These are phyloP conservation scores for Plasmodium inui DNA, from an alignment of 169 alveolate genomes.

Conservation along the genomic window DNA sequence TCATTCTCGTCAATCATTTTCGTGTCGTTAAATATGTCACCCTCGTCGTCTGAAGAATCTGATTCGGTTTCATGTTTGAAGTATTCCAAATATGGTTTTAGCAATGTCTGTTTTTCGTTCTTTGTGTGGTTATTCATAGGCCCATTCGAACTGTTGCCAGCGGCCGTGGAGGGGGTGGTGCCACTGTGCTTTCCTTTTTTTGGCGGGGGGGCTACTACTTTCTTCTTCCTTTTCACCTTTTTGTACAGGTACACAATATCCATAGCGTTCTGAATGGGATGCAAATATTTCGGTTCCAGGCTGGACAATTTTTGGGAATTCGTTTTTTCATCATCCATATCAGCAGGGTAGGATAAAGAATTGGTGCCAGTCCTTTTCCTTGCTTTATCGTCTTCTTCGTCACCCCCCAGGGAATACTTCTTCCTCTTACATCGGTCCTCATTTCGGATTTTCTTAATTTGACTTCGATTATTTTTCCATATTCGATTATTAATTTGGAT, in stretches of 20 bases:
- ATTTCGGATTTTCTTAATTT: constrained; percentile 47
- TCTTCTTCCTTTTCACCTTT: constrained; percentile 27
- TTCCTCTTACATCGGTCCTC: constrained; percentile 25
- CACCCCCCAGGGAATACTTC: constrained; percentile 15
- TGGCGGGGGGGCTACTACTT: background rate
- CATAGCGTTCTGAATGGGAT: constrained; percentile 48
- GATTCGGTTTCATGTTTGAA: constrained; percentile 52
- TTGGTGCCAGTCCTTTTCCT: background rate
- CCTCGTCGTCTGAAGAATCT: constrained; percentile 58
- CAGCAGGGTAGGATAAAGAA: background rate
- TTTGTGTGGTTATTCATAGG: background rate
- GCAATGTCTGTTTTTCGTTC: constrained; percentile 27
- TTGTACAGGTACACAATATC: constrained; percentile 66
- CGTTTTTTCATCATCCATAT: constrained; percentile 5
- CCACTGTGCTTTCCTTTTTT: constrained; percentile 14
- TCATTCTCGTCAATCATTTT: constrained; percentile 56
- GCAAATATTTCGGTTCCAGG: constrained; percentile 56
- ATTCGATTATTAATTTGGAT: constrained; percentile 39
- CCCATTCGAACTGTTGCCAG: background rate
- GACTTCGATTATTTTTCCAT: constrained; percentile 68
- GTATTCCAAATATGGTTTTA: constrained; percentile 55
- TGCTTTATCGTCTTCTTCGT: background rate
- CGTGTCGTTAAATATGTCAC: constrained; percentile 72
- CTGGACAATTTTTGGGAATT: constrained; percentile 30
- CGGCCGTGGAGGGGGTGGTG: background rate